Evolutionary conservation across 176 grass and related monocot genomes (phyloP), one percentile per base, ranked within the genome.

Genomic region (Oryza glaberrima): DNA sequence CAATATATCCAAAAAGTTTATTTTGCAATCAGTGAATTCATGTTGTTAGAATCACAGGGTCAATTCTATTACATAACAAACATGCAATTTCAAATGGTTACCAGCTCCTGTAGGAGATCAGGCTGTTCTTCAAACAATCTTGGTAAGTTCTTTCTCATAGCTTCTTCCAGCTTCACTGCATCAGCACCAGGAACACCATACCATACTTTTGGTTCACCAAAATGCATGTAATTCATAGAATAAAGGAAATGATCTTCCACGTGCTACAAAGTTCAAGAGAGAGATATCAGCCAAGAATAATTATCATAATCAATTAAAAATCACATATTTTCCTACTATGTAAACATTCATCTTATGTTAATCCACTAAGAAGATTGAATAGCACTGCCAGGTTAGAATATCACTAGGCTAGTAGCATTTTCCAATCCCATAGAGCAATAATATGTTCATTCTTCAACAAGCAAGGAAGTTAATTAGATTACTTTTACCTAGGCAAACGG

Each of bases 171-270:
- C 78, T 96, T 94, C 83, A 88, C 84, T 63, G 96, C 91, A 75
- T 94, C 86, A 73, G 47, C 64, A 79, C 93, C 77, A 5, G 93
- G 90, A 68, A 98, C 81, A 44, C 96, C 96, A 83, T 98, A 98
- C 96, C 96, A 98, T 71, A 98, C 74, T 94, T 98, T 98, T 26
- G 88, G 83, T 86, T 95, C 96, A 46, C 96, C 96, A 82, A 95
- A 98, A 90, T 98, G 96, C 96, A 98, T 95, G 68, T 96, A 98
- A 75, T 98, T 98, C 38, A 98, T 69, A 81, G 96, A 98, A 82
- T 98, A 98, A 73, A 98, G 88, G 84, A 94, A 92, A 81, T 98
- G 96, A 80, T 98, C 96, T 93, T 98, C 93, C 38, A 98, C 96
- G 79, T 98, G 96, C 96, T 98, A 88, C 80, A 92, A 80, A 83